Conservation (phyloP, 2,329 filamentous ascomycete genomes). For the Penicillium sp. region DNA sequence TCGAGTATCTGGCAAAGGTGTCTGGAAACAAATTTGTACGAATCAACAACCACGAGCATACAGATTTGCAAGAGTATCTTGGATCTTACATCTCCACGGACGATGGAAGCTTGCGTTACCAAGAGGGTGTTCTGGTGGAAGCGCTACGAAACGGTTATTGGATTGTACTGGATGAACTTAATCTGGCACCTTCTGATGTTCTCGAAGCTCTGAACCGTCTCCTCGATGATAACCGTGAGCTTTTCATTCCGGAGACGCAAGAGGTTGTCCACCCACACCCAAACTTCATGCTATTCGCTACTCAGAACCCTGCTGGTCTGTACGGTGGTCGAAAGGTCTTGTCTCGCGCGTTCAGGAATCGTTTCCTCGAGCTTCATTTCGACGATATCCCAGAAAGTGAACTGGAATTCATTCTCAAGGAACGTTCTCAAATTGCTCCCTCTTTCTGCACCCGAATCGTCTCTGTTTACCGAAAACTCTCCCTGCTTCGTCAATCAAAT, state of each 20-base stretch:
- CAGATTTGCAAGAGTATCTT: conserved; percentile 95
- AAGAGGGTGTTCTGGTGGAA: conserved; percentile 91
- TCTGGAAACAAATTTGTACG: conserved; percentile 96
- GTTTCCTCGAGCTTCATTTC: conserved; percentile 95
- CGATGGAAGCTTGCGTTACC: conserved; percentile 83
- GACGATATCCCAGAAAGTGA: conserved; percentile 97
- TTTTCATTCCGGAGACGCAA: conserved; percentile 95
- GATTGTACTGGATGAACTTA: conserved; percentile 97
- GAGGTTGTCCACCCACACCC: conserved; percentile 88
- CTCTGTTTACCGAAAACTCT: conserved; percentile 89
- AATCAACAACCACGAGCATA: conserved; percentile 99
- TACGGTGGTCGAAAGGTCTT: conserved; percentile 94
- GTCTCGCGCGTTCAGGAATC: conserved; percentile 91
- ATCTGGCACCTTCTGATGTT: conserved; percentile 94
- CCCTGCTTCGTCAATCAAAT: conserved; percentile 83
- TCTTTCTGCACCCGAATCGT: conserved; percentile 92
- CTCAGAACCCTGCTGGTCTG: conserved; percentile 91
- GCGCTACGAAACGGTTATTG: conserved; percentile 91
- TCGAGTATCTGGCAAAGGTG: conserved; percentile 94
- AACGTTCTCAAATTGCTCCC: conserved; percentile 83
- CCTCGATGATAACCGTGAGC: conserved; percentile 92
- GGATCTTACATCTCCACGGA: conserved; percentile 87
- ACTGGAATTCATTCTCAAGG: conserved; percentile 85
- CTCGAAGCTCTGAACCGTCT: conserved; percentile 93
- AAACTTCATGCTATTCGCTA: conserved; percentile 97